phyloP scores from a whole-genome alignment of 2,329 filamentous ascomycete species.

The Aspergillus glaucus region DNA sequence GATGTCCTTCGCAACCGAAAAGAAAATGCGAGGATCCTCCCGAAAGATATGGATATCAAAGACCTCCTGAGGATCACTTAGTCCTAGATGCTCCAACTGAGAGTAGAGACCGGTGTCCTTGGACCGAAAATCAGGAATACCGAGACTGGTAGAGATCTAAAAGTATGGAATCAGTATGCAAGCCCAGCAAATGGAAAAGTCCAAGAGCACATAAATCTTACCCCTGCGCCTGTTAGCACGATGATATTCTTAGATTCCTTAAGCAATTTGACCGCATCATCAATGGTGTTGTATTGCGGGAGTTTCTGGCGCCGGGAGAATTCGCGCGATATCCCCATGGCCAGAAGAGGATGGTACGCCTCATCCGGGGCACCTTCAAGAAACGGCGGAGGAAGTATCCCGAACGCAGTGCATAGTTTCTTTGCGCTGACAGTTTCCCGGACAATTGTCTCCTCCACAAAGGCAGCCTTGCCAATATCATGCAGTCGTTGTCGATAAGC shows the following conservation, averaged over 20 bases:
- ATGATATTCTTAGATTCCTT: slow-evolving; percentile 74
- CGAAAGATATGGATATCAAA: slow-evolving; percentile 87
- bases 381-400: slow-evolving; percentile 65
- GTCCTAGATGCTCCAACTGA: slow-evolving; percentile 69
- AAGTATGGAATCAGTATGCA: slow-evolving; percentile 2
- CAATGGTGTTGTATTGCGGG: slow-evolving; percentile 70
- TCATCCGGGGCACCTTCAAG: slow-evolving; percentile 68
- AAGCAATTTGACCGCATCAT: slow-evolving; percentile 77
- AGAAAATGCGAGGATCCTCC: slow-evolving; percentile 83
- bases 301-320: slow-evolving; percentile 77
- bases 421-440: slow-evolving; percentile 66
- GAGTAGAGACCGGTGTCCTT: slow-evolving; percentile 89
- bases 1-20: slow-evolving; percentile 84
- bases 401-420: slow-evolving; percentile 82
- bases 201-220: slow-evolving; percentile 22
- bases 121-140: slow-evolving; percentile 94
- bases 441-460: slow-evolving; percentile 66
- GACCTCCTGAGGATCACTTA: slow-evolving; percentile 83
- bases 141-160: slow-evolving; percentile 84
- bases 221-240: slow-evolving; percentile 85
- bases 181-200: neutral
- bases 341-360: slow-evolving; percentile 67
- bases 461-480: slow-evolving; percentile 68
- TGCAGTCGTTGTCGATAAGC: slow-evolving; percentile 65
- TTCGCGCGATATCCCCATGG: slow-evolving; percentile 71